Base-by-base conservation (phyloP, 2,329 filamentous ascomycete species). In the Stemphylium lycopersici region DNA sequence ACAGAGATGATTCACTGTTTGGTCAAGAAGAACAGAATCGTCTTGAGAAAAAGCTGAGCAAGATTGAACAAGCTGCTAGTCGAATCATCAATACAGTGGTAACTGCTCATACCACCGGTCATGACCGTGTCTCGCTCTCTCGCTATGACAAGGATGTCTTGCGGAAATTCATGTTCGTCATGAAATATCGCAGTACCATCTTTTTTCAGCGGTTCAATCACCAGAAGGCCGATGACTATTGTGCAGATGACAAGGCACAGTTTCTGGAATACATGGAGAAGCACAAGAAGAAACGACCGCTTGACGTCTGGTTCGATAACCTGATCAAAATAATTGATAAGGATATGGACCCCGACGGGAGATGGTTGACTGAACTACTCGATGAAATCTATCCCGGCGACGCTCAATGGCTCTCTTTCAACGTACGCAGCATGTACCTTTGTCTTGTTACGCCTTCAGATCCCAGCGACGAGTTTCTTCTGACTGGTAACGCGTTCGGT, bases 81-180 rank as follows among this genome's bases (percentile, higher is more conserved):
- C 36, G 16, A 6, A 40, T 39, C 26, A 40, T 40, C 10, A 16
- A 66, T 7, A 56, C 56, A 22, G 55, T 57, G 6, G 59, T 63
- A 29, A 63, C 67, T 29, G 51, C 54, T 1, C 43, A 46, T 3
- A 24, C 36, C 18, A 4, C 33, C 3, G 56, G 61, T 2, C 58
- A 69, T 6, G 6, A 42, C 4, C 56, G 43, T 0, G 47, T 80
- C 1, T 59, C 55, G 31, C 52, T 79, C 0, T 68, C 60, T 1
- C 68, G 77, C 4, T 29, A 43, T 1, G 69, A 79, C 16, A 62
- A 67, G 39, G 68, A 81, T 55, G 45, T 69, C 1, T 32, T 81
- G 8, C 76, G 79, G 40, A 80, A 80, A 48, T 80, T 80, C 44
- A 65, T 79, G 2, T 81, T 80, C 56, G 59, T 81, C 3, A 72